phyloP scores from a whole-genome alignment of 148 eudicot species.

The Rhododendron ovatum region DNA sequence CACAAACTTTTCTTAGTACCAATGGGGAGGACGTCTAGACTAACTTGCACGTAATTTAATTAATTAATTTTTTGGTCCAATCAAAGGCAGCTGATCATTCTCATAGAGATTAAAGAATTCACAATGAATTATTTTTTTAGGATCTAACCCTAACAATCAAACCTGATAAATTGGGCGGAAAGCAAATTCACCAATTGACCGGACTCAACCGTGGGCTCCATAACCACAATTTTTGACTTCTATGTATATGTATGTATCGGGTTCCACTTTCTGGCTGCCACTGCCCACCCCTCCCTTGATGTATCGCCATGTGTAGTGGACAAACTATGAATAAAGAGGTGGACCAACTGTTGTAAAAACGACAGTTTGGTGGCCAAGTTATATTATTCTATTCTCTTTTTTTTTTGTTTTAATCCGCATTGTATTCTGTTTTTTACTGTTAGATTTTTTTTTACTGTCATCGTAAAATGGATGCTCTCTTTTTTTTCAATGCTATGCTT shows the following conservation, averaged over 20 bases:
- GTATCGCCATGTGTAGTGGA: neutral
- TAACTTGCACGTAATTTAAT: rapidly evolving
- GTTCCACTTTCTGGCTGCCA: neutral
- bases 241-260: neutral
- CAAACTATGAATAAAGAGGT: neutral
- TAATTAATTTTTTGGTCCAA: no score
- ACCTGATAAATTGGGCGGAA: no score
- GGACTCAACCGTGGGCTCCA: neutral
- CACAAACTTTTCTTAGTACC: neutral
- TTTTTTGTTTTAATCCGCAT: no score
- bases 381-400: neutral
- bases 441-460: neutral
- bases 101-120: no score
- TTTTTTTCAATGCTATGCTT: neutral
- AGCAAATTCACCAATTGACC: no score
- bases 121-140: no score
- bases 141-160: rapidly evolving
- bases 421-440: neutral
- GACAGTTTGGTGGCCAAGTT: neutral
- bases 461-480: neutral
- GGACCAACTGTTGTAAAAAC: neutral
- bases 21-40: no score
- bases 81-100: no score
- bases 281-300: neutral
- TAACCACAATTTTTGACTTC: neutral